Conservation (phyloP, 345 rosid genomes). For the Bretschneidera sinensis region DNA sequence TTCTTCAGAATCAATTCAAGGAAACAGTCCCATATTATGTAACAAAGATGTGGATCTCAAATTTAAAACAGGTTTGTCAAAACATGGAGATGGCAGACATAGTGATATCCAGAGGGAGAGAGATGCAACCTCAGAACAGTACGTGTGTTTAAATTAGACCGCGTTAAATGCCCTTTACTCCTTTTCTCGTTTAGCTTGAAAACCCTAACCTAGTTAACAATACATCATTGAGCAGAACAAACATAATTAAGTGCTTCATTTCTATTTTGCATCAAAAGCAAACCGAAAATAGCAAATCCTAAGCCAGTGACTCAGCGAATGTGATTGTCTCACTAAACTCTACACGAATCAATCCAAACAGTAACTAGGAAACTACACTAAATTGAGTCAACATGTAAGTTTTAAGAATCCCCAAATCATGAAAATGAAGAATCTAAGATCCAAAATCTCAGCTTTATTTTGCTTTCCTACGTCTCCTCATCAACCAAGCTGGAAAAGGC, state of each 20-base stretch:
- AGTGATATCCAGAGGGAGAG: not conserved
- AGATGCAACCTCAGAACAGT: not conserved
- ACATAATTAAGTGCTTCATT: not conserved
- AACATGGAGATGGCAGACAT: no score
- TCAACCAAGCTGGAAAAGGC: not conserved
- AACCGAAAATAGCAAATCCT: not conserved
- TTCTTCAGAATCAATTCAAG: no score
- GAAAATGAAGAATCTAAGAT: not conserved
- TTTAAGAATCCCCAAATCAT: not conserved
- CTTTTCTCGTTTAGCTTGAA: no score
- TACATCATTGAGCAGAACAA: not conserved
- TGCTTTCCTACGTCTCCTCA: not conserved
- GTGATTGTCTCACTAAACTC: not conserved
- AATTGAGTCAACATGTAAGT: not conserved
- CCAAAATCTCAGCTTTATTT: not conserved
- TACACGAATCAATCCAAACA: no score
- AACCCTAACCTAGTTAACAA: not conserved
- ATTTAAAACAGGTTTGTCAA: no score
- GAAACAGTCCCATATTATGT: no score
- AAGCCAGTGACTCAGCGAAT: not conserved
- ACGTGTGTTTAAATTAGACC: no score
- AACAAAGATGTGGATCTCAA: no score
- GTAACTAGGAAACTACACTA: not conserved
- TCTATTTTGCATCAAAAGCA: no score
- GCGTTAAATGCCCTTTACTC: no score